Conservation (phyloP, 208 protist species). For the Trichomonas tenax region DNA sequence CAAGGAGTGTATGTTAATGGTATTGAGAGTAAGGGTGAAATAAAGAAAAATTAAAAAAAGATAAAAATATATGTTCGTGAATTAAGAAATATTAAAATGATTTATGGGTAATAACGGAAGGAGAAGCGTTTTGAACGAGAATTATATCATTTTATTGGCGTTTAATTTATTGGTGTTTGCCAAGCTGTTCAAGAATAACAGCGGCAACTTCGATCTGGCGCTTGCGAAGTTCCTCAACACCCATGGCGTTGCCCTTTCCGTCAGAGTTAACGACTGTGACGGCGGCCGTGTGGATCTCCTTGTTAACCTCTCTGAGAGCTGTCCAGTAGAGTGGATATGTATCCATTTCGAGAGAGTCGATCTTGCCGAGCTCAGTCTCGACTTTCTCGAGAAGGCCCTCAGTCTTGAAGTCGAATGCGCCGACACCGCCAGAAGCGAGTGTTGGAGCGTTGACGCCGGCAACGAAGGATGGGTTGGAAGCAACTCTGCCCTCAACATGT, state of each 20-base stretch:
- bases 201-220: neutral
- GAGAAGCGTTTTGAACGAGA: no score
- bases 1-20: no score
- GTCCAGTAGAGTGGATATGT: neutral
- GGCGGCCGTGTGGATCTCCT: neutral
- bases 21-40: no score
- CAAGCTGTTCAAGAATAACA: neutral
- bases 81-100: no score
- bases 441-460: neutral
- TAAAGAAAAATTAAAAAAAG: no score
- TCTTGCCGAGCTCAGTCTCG: neutral
- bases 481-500: neutral
- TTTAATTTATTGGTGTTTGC: neutral
- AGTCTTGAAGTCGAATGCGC: neutral
- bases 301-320: neutral
- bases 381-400: neutral
- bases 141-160: no score
- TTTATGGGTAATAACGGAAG: no score
- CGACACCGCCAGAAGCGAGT: neutral
- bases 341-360: slow-evolving; percentile 4
- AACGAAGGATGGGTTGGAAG: neutral
- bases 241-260: neutral
- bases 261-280: neutral
- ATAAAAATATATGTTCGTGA: no score
- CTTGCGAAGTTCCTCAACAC: neutral